Percentiles rank a stretch among this genome's conserved stretches.
Conservation (phyloP, 2,329 filamentous ascomycete genomes). For the Chalara sp. region DNA sequence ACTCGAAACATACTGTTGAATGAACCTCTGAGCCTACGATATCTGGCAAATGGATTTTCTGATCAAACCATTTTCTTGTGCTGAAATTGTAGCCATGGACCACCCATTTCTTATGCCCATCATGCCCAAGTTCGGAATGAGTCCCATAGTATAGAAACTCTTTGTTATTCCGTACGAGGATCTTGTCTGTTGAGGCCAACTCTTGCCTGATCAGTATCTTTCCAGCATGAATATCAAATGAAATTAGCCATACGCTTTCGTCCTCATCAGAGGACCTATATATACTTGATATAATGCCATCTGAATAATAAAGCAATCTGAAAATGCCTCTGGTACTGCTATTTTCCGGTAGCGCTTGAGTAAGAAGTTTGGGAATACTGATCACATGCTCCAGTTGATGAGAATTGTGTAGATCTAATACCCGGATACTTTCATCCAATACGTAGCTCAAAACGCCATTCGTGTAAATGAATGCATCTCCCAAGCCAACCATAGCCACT, state of each 20-base stretch:
- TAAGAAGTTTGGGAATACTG: slow-evolving; percentile 39
- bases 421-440: slow-evolving; percentile 42
- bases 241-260: slow-evolving; percentile 44
- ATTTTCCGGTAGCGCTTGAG: slow-evolving; percentile 28
- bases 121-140: slow-evolving; percentile 44
- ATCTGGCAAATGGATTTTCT: slow-evolving; percentile 45
- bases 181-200: slow-evolving; percentile 41
- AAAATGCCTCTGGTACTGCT: slow-evolving; percentile 38
- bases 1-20: slow-evolving; percentile 63
- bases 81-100: slow-evolving; percentile 46
- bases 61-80: slow-evolving; percentile 32
- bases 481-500: slow-evolving; percentile 51
- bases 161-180: slow-evolving; percentile 62
- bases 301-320: slow-evolving; percentile 48
- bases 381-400: slow-evolving; percentile 47
- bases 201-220: slow-evolving; percentile 34
- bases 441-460: slow-evolving; percentile 61
- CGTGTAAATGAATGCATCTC: slow-evolving; percentile 54
- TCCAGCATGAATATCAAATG: slow-evolving; percentile 36
- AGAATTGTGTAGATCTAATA: slow-evolving; percentile 50
- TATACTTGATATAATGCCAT: slow-evolving; percentile 50
- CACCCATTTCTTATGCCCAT: slow-evolving; percentile 56
- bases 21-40: slow-evolving; percentile 60
- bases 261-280: slow-evolving; percentile 37
- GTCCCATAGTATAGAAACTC: slow-evolving; percentile 61